Evolutionary conservation across 371 early-diverging fungal species (phyloP).

Genomic region (Mucor ambiguus): DNA sequence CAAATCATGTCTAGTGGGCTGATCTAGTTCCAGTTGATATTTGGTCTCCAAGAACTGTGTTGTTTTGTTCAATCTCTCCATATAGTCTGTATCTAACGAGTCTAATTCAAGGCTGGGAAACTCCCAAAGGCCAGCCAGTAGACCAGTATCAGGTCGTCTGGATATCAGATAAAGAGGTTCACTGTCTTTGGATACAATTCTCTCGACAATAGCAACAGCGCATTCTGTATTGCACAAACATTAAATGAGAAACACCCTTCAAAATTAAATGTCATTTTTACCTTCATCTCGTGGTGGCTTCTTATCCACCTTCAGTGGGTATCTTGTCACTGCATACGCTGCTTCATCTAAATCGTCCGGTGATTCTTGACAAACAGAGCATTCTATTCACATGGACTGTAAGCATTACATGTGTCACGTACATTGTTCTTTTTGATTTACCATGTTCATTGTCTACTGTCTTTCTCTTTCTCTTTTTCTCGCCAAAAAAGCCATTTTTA

Average conservation of each 20-base stretch:
- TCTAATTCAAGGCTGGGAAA: conserved; percentile 65
- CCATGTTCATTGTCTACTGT: conserved; percentile 23
- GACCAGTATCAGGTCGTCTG: conserved; percentile 61
- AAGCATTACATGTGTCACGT: background rate
- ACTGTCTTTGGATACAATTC: conserved; percentile 8
- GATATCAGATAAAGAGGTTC: conserved; percentile 53
- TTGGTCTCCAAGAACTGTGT: conserved; percentile 30
- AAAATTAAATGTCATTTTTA: conserved; percentile 14
- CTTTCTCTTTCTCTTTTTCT: conserved; percentile 31
- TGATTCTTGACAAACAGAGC: conserved; percentile 35
- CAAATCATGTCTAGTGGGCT: conserved; percentile 42
- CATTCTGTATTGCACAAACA: conserved; percentile 41
- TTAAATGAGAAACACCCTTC: background rate
- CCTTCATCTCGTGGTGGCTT: conserved; percentile 70
- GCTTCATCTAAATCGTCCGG: conserved; percentile 32
- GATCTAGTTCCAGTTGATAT: conserved; percentile 27
- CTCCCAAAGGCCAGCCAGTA: conserved; percentile 85
- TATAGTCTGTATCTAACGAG: conserved; percentile 34
- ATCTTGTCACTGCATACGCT: conserved; percentile 47
- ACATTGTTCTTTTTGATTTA: conserved; percentile 1
- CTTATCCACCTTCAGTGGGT: conserved; percentile 65
- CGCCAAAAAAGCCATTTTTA: conserved; percentile 29
- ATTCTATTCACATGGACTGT: conserved; percentile 16
- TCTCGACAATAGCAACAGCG: conserved; percentile 63
- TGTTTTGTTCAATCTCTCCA: conserved; percentile 38